These are phyloP conservation scores for Wickerhamiella brachini DNA, from an alignment of 805 yeast species.

Conservation along the genomic window DNA sequence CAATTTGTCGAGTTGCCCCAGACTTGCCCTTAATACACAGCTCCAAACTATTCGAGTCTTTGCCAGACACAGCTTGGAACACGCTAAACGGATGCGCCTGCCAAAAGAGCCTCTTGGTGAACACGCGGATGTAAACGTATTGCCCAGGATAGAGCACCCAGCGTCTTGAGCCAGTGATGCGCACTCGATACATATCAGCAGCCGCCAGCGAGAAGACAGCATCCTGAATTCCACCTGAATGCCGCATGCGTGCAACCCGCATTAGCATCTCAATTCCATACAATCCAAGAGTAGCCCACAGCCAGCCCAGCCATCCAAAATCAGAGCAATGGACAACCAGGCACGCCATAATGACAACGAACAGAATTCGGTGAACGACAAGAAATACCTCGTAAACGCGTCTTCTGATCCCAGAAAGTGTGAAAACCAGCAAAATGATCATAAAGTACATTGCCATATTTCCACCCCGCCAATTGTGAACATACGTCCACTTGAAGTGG, in stretches of 20 bases:
- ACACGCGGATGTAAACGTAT: slow-evolving; percentile 42
- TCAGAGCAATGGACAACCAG: slow-evolving; percentile 42
- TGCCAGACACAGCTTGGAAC: slow-evolving; percentile 21
- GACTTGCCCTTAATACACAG: slow-evolving; percentile 38
- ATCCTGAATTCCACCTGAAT: slow-evolving; percentile 37
- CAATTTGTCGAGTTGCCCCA: slow-evolving; percentile 37
- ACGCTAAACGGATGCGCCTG: slow-evolving; percentile 63
- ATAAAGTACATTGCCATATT: slow-evolving; percentile 30
- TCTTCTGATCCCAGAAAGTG: slow-evolving; percentile 37
- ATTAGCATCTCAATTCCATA: slow-evolving; percentile 56
- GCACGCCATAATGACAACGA: slow-evolving; percentile 16
- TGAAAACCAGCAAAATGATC: slow-evolving; percentile 33
- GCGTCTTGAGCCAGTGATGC: slow-evolving; percentile 27
- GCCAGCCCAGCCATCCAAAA: slow-evolving; percentile 45
- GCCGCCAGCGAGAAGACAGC: slow-evolving; percentile 17
- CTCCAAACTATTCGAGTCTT: slow-evolving; percentile 28
- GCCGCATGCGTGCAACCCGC: slow-evolving; percentile 39
- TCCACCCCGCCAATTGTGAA: slow-evolving; percentile 29
- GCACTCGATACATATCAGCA: slow-evolving; percentile 27
- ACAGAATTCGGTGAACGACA: slow-evolving; percentile 29
- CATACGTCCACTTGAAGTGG: slow-evolving; percentile 19
- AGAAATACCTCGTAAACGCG: slow-evolving; percentile 45
- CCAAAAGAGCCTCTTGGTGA: slow-evolving; percentile 42
- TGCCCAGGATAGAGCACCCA: slow-evolving; percentile 44
- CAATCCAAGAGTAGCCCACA: slow-evolving; percentile 41